These are phyloP conservation scores for Eucalyptus pauciflora DNA, from an alignment of 345 rosid species.

Conservation along the genomic window DNA sequence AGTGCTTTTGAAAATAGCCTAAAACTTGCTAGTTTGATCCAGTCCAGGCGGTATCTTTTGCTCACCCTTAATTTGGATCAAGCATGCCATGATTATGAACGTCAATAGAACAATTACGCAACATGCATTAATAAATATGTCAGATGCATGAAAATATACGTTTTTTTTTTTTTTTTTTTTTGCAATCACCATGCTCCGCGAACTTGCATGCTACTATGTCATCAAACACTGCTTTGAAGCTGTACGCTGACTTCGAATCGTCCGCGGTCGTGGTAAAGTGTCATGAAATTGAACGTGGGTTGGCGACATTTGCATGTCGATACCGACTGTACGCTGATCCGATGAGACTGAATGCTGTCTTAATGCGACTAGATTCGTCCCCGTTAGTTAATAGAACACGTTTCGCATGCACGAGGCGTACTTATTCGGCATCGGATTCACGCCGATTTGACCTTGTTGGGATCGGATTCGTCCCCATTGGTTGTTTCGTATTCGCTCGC, in stretches of 20 bases:
- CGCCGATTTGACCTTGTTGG: background rate
- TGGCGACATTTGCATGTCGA: background rate
- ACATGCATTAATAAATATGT: background rate
- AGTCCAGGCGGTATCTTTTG: too few relatives aligned
- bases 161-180: too few relatives aligned
- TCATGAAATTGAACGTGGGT: background rate
- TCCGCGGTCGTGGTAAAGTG: background rate
- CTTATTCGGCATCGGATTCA: background rate
- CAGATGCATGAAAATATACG: background rate
- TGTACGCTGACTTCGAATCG: background rate
- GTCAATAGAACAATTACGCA: background rate
- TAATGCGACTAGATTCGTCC: background rate
- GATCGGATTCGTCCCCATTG: background rate
- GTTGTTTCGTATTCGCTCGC: background rate
- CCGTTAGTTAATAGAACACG: background rate
- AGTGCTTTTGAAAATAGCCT: fast-evolving
- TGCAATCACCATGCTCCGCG: background rate
- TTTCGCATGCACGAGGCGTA: background rate
- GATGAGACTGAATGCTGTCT: background rate
- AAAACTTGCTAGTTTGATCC: fast-evolving
- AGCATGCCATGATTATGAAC: background rate
- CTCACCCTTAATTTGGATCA: background rate
- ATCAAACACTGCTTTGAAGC: background rate
- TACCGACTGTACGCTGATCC: background rate
- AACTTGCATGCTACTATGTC: background rate